Conservation (phyloP, 768 basidiomycete species). For the Mycena rosella region DNA sequence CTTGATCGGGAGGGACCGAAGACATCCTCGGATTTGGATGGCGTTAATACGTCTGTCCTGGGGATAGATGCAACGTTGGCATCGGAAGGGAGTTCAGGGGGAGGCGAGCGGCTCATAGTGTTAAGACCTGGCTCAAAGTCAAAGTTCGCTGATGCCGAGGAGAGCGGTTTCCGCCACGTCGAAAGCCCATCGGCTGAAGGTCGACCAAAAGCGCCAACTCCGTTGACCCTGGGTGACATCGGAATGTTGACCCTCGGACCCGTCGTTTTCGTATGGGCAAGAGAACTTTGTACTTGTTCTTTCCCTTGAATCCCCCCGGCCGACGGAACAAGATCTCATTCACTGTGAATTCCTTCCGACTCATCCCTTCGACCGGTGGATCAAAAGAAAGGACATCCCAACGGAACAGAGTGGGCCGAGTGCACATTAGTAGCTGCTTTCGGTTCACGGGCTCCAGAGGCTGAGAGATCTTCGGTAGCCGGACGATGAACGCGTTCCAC, state of each 20-base stretch:
- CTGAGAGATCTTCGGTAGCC: constrained; percentile 60
- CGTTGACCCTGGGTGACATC: constrained; percentile 38
- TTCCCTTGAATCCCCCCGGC: constrained; percentile 51
- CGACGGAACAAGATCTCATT: constrained; percentile 75
- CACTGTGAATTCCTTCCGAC: constrained; percentile 68
- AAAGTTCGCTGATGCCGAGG: constrained; percentile 38
- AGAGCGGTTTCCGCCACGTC: constrained; percentile 60
- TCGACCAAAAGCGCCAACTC: constrained; percentile 57
- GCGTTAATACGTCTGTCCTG: constrained; percentile 48
- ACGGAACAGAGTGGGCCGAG: constrained; percentile 56
- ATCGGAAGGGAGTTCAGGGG: constrained; percentile 62
- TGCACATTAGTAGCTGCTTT: constrained; percentile 61
- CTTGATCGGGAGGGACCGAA: constrained; percentile 55
- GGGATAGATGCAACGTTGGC: constrained; percentile 48
- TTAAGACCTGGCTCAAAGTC: constrained; percentile 51
- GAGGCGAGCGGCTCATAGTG: constrained; percentile 76
- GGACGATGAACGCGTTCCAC: constrained; percentile 55
- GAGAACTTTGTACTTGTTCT: constrained; percentile 54
- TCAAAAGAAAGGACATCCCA: constrained; percentile 80
- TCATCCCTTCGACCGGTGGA: constrained; percentile 78
- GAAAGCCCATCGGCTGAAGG: constrained; percentile 54
- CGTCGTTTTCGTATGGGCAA: constrained; percentile 51
- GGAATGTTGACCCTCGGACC: constrained; percentile 50
- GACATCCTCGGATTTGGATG: constrained; percentile 46
- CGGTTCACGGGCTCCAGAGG: constrained; percentile 60